A percentile compares a stretch with the other conserved stretches of the same genome.
These are phyloP conservation scores for Pleurostoma richardsiae DNA, from an alignment of 2,329 filamentous ascomycete species.

Conservation along the genomic window DNA sequence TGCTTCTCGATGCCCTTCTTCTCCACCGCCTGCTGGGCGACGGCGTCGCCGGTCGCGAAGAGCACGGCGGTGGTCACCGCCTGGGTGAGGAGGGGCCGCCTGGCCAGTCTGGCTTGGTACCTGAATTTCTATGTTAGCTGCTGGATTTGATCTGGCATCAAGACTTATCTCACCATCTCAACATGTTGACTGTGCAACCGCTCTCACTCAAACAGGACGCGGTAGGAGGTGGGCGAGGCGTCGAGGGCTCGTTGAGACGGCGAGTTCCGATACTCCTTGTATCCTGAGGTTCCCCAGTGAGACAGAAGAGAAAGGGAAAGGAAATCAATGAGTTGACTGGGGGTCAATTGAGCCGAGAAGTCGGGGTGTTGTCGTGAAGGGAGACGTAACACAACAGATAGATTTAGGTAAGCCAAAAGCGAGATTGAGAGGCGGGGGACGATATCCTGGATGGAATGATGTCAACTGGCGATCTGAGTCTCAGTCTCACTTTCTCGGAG, in stretches of 20 bases:
- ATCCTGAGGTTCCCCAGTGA: too few relatives aligned
- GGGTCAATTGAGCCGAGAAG: background rate
- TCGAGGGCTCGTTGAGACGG: background rate
- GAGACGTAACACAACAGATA: background rate
- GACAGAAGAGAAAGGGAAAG: too few relatives aligned
- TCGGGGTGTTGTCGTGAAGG: background rate
- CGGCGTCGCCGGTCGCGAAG: slow-evolving; percentile 85
- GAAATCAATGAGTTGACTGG: background rate
- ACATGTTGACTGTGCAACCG: background rate
- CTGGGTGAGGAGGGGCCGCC: slow-evolving; percentile 83
- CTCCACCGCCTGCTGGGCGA: slow-evolving; percentile 89
- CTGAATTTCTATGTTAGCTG: slow-evolving; percentile 33
- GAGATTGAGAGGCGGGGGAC: background rate
- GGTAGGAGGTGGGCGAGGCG: background rate
- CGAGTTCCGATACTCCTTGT: background rate
- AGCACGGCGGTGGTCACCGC: slow-evolving; percentile 85
- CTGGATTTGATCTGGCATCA: background rate
- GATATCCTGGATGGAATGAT: background rate
- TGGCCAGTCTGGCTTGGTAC: slow-evolving; percentile 82
- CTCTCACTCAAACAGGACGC: background rate
- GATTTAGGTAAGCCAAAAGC: background rate
- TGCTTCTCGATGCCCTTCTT: slow-evolving; percentile 73
- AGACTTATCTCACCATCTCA: background rate
- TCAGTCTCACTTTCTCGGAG: too few relatives aligned
- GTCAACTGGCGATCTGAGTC: background rate